phyloP scores from a whole-genome alignment of 345 rosid species.

The Dimocarpus longan region DNA sequence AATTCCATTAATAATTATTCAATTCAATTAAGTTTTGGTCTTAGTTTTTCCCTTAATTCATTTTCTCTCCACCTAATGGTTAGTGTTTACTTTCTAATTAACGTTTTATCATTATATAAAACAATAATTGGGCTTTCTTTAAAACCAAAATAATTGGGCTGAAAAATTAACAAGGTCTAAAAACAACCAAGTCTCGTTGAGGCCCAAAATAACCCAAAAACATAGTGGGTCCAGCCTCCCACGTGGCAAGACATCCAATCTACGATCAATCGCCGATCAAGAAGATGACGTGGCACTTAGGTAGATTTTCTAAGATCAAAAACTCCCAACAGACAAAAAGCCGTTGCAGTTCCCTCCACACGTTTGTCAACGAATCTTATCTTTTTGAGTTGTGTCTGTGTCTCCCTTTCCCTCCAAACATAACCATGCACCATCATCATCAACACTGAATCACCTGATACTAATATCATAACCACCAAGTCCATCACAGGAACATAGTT shows the following conservation, averaged over 20 bases:
- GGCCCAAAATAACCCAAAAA: not conserved
- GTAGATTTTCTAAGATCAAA: constrained; percentile 32
- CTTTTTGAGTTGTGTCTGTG: constrained; percentile 10
- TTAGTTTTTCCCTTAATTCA: too few species aligned
- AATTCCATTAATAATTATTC: too few species aligned
- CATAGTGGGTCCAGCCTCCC: too few species aligned
- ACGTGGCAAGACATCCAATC: not conserved
- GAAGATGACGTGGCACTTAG: constrained; percentile 54
- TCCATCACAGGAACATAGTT: not conserved
- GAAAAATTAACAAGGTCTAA: not conserved
- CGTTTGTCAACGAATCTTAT: constrained; percentile 44
- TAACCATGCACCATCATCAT: constrained; percentile 10
- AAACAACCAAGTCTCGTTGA: not conserved
- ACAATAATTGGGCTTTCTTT: too few species aligned
- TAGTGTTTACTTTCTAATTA: too few species aligned
- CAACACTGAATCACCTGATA: constrained; percentile 22
- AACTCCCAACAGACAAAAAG: constrained; percentile 6
- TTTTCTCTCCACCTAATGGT: too few species aligned
- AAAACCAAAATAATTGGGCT: not conserved
- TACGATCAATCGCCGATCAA: not conserved
- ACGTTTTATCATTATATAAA: too few species aligned
- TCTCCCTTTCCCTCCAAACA: constrained; percentile 52
- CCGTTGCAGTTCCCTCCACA: constrained; percentile 75
- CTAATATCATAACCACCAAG: constrained; percentile 19
- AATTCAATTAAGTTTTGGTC: too few species aligned